A percentile compares a stretch with the other conserved stretches of the same genome.
Conservation (phyloP, 805 yeast genomes). For the Zygoascus bituminiphila region DNA sequence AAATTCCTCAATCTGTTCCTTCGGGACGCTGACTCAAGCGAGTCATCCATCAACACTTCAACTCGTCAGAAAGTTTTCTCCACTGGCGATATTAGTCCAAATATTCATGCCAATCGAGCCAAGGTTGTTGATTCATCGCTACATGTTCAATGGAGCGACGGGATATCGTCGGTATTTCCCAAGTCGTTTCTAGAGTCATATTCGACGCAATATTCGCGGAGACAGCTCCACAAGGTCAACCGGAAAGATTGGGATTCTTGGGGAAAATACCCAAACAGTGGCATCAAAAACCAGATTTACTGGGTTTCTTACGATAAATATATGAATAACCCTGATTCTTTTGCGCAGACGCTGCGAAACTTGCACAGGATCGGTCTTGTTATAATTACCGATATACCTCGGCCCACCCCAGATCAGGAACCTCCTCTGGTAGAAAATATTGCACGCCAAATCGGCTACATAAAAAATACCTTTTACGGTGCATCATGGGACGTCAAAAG, state of each 20-base stretch:
- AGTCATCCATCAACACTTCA: constrained; percentile 42
- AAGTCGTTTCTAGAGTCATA: constrained; percentile 40
- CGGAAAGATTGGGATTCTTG: constrained; percentile 19
- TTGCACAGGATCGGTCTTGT: constrained; percentile 51
- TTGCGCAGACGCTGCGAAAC: constrained; percentile 35
- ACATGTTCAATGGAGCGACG: constrained; percentile 42
- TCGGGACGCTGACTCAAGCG: constrained; percentile 52
- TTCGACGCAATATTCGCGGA: constrained; percentile 30
- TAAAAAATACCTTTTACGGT: constrained; percentile 67
- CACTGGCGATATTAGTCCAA: constrained; percentile 37
- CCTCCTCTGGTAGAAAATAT: constrained; percentile 34
- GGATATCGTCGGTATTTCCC: constrained; percentile 37
- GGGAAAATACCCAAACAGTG: constrained; percentile 6
- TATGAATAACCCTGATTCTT: constrained; percentile 28
- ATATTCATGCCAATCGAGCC: constrained; percentile 29
- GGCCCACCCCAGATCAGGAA: constrained; percentile 23
- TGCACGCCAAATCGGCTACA: constrained; percentile 54
- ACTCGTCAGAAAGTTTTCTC: constrained; percentile 58
- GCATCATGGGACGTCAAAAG: constrained; percentile 57
- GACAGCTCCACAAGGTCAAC: constrained; percentile 29
- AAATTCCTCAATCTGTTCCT: constrained; percentile 35
- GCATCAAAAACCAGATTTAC: constrained; percentile 18
- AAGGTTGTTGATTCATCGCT: constrained; percentile 28
- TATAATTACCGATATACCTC: constrained; percentile 47
- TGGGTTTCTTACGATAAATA: constrained; percentile 35